A percentile compares a stretch with the other conserved stretches of the same genome.
Conservation (phyloP, 352 stramenopile species). For the Pythium folliculosum region DNA sequence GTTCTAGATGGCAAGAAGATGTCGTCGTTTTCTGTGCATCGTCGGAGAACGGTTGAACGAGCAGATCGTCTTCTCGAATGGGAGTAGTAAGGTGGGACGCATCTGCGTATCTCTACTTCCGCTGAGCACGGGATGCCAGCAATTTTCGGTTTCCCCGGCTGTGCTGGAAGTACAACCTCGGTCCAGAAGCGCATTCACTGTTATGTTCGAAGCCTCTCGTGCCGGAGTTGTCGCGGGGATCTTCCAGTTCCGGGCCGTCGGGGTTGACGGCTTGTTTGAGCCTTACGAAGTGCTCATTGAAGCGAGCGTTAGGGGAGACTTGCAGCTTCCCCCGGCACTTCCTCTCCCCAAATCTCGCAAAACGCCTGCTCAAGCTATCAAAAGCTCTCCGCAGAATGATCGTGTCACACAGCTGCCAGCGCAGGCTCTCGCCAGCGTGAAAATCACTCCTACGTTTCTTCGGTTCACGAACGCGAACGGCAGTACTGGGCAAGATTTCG, state of each 20-base stretch:
- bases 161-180: conserved; percentile 71
- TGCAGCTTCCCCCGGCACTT: conserved; percentile 24
- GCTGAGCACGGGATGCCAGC: conserved; percentile 82
- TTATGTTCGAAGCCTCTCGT: conserved; percentile 65
- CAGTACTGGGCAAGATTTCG: background rate
- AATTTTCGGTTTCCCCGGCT: conserved; percentile 76
- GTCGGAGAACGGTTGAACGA: conserved; percentile 74
- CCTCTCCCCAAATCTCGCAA: background rate
- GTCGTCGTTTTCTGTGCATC: conserved; percentile 67
- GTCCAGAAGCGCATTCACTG: conserved; percentile 60
- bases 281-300: conserved; percentile 87
- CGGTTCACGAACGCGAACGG: conserved; percentile 36
- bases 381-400: background rate
- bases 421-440: conserved; percentile 40
- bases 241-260: conserved; percentile 86
- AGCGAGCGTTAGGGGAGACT: conserved; percentile 59
- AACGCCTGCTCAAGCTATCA: background rate
- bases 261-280: conserved; percentile 55
- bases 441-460: conserved; percentile 63
- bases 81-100: conserved; percentile 48
- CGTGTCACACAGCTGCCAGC: conserved; percentile 51
- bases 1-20: conserved; percentile 54
- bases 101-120: conserved; percentile 81
- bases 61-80: conserved; percentile 78
- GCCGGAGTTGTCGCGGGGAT: conserved; percentile 72